Base-by-base conservation (phyloP, 208 protist genomes). In the Endotrypanum monterogeii region DNA sequence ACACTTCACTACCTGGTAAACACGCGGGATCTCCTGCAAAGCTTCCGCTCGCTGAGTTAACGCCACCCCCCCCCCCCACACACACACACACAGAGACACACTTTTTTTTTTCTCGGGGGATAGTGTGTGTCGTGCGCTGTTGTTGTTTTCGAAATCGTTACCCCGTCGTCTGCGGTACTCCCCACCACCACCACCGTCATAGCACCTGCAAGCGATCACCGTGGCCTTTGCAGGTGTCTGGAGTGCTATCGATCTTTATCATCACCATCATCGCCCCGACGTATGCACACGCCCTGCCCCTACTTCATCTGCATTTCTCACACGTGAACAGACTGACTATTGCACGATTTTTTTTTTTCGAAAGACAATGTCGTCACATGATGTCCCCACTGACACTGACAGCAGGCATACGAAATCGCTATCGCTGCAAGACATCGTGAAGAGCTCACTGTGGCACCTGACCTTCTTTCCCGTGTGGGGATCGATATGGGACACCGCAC, bases 381-480 rank as follows among this genome's bases (percentile, higher is more conserved):
- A 44, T 65, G 37, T 1, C 16, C 25, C 37, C 60, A 44, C 7
- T 14, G 60, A 32, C 37, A 11, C 60, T 23, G 32, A 48, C 23
- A 37, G 37, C 37, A 23, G 37, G 2, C 37, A 48, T 6, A 39
- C 23, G 37, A 6, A 65, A 12, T 65, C 32, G 14, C 60, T 44
- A 1, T 37, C 25, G 37, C 60, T 50, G 63, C 63, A 68, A 25
- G 44, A 12, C 41, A 37, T 28, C n/a, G 28, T 68, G 51, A 44
- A 57, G 20, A 37, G n/a, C 16, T 37, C 67, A 20, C 67, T 71
- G 55, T 80, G 76, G 76, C 76, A 80, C 61, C 8, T 80, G 56
- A 55, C 70, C 23, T 80, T 80, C 55, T 71, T 71, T 48, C 37
- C 68, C 5, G 32, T 5, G 16, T 54, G 73, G 14, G 16, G 25